Percentiles rank a stretch among this genome's conserved stretches.
Conservation (phyloP, 192 early-diverging fungal species). For the Coemansia sp. region DNA sequence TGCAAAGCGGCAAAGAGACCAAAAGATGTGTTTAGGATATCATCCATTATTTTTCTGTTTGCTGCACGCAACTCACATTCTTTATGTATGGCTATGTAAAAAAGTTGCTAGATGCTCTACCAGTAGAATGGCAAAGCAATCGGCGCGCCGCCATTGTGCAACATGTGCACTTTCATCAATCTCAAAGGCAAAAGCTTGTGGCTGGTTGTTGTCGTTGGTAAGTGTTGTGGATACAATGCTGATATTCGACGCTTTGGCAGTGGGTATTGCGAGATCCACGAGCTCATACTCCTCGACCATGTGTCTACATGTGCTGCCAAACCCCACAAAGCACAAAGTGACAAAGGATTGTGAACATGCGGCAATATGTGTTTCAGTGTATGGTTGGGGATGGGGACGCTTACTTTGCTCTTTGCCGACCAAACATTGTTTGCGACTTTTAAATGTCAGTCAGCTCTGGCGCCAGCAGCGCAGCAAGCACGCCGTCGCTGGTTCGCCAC, state of each 20-base stretch:
- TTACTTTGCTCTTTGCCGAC: not conserved
- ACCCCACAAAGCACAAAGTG: not conserved
- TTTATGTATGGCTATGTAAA: slow-evolving; percentile 3
- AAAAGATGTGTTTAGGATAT: not conserved
- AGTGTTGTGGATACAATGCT: not conserved
- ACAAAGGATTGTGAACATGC: not conserved
- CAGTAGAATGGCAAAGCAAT: not conserved
- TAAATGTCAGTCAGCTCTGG: slow-evolving; percentile 47
- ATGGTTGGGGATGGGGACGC: not conserved
- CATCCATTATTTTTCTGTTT: not conserved
- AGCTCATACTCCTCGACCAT: slow-evolving; percentile 1
- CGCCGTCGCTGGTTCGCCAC: slow-evolving; percentile 33
- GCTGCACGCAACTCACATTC: not conserved
- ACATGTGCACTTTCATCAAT: slow-evolving; percentile 6
- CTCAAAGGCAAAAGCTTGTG: slow-evolving; percentile 1
- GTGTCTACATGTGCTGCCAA: not conserved
- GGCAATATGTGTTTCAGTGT: not conserved
- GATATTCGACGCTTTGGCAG: not conserved
- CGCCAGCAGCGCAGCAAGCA: slow-evolving; percentile 42
- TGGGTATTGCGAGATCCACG: not conserved
- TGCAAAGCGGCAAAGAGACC: not conserved
- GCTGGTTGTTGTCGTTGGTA: not conserved
- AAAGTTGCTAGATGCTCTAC: not conserved
- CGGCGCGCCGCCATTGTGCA: no score
- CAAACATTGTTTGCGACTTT: not conserved